A percentile compares a stretch with the other conserved stretches of the same genome.
Evolutionary conservation across 192 early-diverging fungal genomes (phyloP).

Genomic region (Neocallimastix lanati): DNA sequence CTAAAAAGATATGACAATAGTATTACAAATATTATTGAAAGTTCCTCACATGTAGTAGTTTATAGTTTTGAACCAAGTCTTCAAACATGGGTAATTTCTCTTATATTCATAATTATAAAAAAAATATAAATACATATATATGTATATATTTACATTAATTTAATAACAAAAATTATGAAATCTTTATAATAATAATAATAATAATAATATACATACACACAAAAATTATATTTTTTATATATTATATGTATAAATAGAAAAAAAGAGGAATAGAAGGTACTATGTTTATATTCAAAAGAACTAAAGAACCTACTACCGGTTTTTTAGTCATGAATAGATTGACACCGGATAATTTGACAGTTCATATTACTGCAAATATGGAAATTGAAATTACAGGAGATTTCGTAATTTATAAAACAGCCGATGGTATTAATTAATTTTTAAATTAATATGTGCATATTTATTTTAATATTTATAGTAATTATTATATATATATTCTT

Average conservation of each 20-base stretch:
- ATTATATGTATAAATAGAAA: constrained; percentile 29
- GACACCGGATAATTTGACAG: constrained; percentile 58
- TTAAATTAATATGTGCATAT: too few relatives aligned
- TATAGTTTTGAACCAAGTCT: constrained; percentile 63
- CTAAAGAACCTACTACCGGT: constrained; percentile 37
- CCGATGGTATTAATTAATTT: constrained; percentile 36
- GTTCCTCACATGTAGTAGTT: constrained; percentile 67
- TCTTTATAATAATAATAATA: neutral
- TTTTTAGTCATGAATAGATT: constrained; percentile 80
- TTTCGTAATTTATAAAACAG: constrained; percentile 69
- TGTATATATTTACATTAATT: too few relatives aligned
- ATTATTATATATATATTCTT: neutral
- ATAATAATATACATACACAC: neutral
- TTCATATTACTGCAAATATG: constrained; percentile 46
- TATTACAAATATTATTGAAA: constrained; percentile 65
- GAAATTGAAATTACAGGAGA: constrained; percentile 62
- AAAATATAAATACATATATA: too few relatives aligned
- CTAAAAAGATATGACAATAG: constrained; percentile 60
- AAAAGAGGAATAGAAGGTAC: constrained; percentile 82
- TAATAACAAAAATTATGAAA: too few relatives aligned
- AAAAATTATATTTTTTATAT: too few relatives aligned
- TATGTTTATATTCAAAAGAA: constrained; percentile 70
- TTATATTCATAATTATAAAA: too few relatives aligned
- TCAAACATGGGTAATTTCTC: constrained; percentile 60
- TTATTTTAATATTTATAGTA: neutral